Conservation (phyloP, 352 stramenopile species). For the Phytopythium delawarense region DNA sequence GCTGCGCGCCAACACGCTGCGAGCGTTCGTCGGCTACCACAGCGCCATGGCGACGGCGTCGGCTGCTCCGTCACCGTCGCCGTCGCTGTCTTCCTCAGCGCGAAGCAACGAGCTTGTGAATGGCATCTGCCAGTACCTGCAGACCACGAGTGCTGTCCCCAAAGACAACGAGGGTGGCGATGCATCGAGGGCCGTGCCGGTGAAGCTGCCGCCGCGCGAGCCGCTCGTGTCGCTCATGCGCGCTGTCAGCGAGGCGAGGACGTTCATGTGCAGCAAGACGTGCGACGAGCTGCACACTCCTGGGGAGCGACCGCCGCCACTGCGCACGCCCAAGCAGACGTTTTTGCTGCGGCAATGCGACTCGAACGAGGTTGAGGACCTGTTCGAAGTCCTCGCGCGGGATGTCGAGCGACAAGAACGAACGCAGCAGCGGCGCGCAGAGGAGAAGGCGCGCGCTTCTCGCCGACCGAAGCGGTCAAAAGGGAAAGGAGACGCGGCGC, state of each 20-base stretch:
- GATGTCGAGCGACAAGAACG: slow-evolving; percentile 15
- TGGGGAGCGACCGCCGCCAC: slow-evolving; percentile 39
- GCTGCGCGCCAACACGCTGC: slow-evolving; percentile 51
- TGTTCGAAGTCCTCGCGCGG: slow-evolving; percentile 52
- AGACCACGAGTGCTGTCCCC: neutral
- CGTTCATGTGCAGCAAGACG: slow-evolving; percentile 65
- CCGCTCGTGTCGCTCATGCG: slow-evolving; percentile 35
- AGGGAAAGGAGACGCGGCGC: slow-evolving; percentile 13
- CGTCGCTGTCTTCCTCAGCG: neutral
- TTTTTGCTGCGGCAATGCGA: slow-evolving; percentile 51
- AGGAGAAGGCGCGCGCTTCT: slow-evolving; percentile 5
- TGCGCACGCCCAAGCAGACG: slow-evolving; percentile 14
- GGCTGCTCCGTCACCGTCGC: slow-evolving; percentile 5
- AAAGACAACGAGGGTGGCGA: neutral
- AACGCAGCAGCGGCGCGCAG: slow-evolving; percentile 12
- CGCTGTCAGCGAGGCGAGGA: slow-evolving; percentile 33
- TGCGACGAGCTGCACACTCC: slow-evolving; percentile 48
- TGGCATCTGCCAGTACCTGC: slow-evolving; percentile 30
- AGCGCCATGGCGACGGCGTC: slow-evolving; percentile 41
- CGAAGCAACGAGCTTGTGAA: slow-evolving; percentile 31
- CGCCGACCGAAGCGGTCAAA: slow-evolving; percentile 19
- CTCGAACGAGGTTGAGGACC: slow-evolving; percentile 42
- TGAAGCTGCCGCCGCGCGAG: slow-evolving; percentile 38
- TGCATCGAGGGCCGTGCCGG: too few relatives aligned
- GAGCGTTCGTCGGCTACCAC: slow-evolving; percentile 67